Evolutionary conservation across 495 filamentous ascomycete species (phyloP).

Genomic region (Hypoxylon cercidicola): DNA sequence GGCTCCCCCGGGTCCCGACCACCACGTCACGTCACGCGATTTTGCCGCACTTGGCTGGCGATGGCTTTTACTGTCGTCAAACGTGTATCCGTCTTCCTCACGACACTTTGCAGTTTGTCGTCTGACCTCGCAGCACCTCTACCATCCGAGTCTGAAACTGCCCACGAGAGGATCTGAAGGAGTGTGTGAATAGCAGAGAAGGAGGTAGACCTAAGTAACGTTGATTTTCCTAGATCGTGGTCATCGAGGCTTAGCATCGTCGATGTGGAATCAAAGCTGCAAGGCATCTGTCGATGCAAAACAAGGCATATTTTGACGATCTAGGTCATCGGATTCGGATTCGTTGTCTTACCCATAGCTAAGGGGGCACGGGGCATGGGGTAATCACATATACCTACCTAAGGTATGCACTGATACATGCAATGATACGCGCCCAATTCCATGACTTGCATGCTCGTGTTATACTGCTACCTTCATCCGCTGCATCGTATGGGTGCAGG

Average conservation of each 20-base stretch:
- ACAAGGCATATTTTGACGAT: conserved; percentile 24
- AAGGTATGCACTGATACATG: conserved; percentile 9
- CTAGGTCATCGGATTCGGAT: conserved; percentile 23
- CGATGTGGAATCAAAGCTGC: conserved; percentile 14
- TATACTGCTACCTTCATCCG: conserved; percentile 11
- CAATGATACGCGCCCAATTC: neutral
- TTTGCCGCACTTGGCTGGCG: conserved; percentile 20
- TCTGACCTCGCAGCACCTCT: conserved; percentile 14
- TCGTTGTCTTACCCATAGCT: conserved; percentile 12
- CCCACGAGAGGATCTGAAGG: conserved; percentile 22
- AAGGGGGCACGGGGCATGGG: conserved; percentile 3
- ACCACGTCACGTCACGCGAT: conserved; percentile 37
- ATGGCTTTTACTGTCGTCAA: conserved; percentile 36
- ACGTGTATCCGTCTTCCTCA: conserved; percentile 31
- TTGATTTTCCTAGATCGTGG: conserved; percentile 27
- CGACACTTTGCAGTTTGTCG: conserved; percentile 20
- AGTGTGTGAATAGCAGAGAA: conserved; percentile 12
- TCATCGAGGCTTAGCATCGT: conserved; percentile 22
- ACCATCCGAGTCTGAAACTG: conserved; percentile 31
- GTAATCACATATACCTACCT: conserved; percentile 8
- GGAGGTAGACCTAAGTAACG: conserved; percentile 27
- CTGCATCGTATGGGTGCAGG: conserved; percentile 18
- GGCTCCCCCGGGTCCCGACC: conserved; percentile 27
- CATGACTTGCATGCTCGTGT: conserved; percentile 26
- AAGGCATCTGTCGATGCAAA: conserved; percentile 14